Base-by-base conservation (phyloP, 2,329 filamentous ascomycete genomes). In the Xylaria digitata region DNA sequence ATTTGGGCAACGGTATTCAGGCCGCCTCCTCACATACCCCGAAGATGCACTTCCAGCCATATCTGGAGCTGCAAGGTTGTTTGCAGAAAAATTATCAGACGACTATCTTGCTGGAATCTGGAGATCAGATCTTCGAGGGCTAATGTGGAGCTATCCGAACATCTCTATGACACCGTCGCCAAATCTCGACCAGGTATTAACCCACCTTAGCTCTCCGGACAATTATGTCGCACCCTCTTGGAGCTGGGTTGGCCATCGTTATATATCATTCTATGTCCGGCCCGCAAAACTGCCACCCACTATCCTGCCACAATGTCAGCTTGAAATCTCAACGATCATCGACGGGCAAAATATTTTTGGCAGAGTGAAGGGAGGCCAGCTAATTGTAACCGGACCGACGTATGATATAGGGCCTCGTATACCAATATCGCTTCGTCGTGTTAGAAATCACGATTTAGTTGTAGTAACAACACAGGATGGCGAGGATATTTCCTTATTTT, bases 61-160 rank as follows among this genome's bases (percentile, higher is more conserved):
- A 57, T 57, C 54, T 6, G 54, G 54, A 34, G 54, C 54, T 34
- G 54, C 54, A 11, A 57, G 37, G 11, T 6, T 57, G 42, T 57
- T 57, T 48, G 54, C 42, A 8, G 54, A 46, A n/a, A 57, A 37
- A 42, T 15, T 57, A n/a, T 32, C 23, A 19, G 54, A 57, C 23
- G 42, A 48, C 9, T 57, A 57, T 43, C 54, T 57, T 17, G 54
- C 54, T 48, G 54, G 54, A 57, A 48, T 57, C 54, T 57, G 54
- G 54, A 32, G 42, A 57, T 57, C 54, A 2, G 54, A 57, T 48
- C 54, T 37, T 34, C 23, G 54, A 37, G 54, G 54, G 26, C 1
- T 57, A 37, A 2, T 57, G 23, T 57, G 54, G 54, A 46, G 11
- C 26, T 57, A 57, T 23, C 37, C 26, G 17, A 57, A n/a, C 54